Percentiles rank a stretch among this genome's conserved stretches.
Conservation (phyloP, 2,329 filamentous ascomycete species). For the Daldinia sp. region DNA sequence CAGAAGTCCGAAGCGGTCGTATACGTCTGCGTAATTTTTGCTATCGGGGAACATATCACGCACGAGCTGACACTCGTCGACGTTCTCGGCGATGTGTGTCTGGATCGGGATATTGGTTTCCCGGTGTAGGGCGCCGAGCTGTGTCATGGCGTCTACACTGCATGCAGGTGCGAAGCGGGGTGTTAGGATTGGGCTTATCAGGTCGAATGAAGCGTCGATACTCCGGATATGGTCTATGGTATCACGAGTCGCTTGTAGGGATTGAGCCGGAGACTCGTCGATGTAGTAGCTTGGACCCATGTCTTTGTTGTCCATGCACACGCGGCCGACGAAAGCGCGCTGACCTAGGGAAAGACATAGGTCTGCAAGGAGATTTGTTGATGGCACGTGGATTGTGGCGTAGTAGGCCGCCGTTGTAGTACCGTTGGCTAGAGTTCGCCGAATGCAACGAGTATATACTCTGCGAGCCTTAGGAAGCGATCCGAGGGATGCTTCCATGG, state of each 20-base stretch:
- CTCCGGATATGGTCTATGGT: conserved; percentile 71
- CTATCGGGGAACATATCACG: conserved; percentile 70
- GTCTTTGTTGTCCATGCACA: conserved; percentile 89
- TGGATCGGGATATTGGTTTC: conserved; percentile 75
- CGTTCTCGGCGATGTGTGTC: conserved; percentile 91
- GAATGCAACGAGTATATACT: conserved; percentile 81
- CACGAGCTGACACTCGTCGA: conserved; percentile 76
- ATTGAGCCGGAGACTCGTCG: conserved; percentile 70
- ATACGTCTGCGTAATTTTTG: conserved; percentile 76
- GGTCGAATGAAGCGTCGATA: conserved; percentile 70
- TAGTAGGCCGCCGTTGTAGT: conserved; percentile 97
- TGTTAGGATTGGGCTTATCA: conserved; percentile 84
- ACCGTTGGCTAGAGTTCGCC: conserved; percentile 83
- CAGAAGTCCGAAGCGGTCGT: conserved; percentile 76
- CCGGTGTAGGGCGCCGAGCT: conserved; percentile 70
- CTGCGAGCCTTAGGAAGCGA: conserved; percentile 68
- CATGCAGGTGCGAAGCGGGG: conserved; percentile 73
- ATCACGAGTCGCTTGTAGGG: conserved; percentile 63
- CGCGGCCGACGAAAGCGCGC: conserved; percentile 87
- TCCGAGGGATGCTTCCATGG: conserved; percentile 80
- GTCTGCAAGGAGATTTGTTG: conserved; percentile 90
- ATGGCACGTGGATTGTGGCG: conserved; percentile 83
- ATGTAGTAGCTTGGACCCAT: conserved; percentile 80
- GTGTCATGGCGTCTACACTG: conserved; percentile 65
- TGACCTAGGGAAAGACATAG: conserved; percentile 84